Percentiles rank a stretch among this genome's conserved stretches.
phyloP scores from a whole-genome alignment of 257 asterid species.

The Coffea eugenioides region DNA sequence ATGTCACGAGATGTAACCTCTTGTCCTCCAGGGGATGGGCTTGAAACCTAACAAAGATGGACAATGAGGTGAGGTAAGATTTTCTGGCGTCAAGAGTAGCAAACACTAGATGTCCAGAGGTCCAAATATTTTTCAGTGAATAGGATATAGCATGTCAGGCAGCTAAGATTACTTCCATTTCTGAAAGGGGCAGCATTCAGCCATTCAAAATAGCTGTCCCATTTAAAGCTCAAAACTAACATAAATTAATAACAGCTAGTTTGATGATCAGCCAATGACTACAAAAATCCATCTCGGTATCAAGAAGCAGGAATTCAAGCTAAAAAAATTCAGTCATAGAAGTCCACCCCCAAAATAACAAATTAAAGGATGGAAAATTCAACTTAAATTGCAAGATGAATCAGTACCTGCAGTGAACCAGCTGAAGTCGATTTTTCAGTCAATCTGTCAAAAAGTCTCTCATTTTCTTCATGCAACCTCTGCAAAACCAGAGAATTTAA shows the following conservation, averaged over 20 bases:
- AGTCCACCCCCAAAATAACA: not conserved
- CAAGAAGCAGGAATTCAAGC: not conserved
- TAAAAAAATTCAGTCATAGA: not conserved
- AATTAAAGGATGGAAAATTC: not conserved
- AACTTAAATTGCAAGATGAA: not conserved
- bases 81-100: conserved; percentile 3
- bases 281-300: not conserved
- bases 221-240: not conserved
- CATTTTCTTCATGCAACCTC: conserved; percentile 98
- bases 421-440: conserved; percentile 80
- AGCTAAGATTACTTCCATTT: not conserved
- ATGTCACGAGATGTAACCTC: conserved; percentile 51
- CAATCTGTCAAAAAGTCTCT: conserved; percentile 87
- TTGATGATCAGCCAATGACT: not conserved
- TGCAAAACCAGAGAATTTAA: conserved; percentile 26
- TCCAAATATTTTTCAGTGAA: conserved; percentile 7
- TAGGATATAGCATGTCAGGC: not conserved
- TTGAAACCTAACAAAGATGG: conserved; percentile 55
- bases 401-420: conserved; percentile 78
- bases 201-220: not conserved
- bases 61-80: conserved; percentile 21
- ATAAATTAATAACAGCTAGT: not conserved
- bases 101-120: not conserved
- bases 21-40: conserved; percentile 61
- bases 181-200: not conserved